Percentiles rank a stretch among this genome's conserved stretches.
phyloP scores from a whole-genome alignment of 441 rosid species.

The Jatropha podagrica region DNA sequence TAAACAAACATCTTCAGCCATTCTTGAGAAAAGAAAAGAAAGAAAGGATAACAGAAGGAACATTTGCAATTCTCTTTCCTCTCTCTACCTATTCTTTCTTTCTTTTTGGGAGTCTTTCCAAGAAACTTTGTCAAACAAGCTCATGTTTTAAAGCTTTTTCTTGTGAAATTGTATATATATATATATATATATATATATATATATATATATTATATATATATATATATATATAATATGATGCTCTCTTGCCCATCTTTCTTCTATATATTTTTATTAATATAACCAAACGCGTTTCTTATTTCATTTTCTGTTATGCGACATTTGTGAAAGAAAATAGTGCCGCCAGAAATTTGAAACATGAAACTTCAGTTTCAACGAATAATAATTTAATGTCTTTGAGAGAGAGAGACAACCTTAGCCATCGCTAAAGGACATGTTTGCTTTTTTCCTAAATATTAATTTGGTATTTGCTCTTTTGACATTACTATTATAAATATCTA shows the following conservation, averaged over 20 bases:
- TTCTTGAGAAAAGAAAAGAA: not conserved
- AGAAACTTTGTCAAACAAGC: not conserved
- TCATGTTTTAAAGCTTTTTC: not conserved
- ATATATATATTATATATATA: no score
- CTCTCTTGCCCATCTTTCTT: not conserved
- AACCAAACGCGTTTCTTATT: not conserved
- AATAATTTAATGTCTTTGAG: not conserved
- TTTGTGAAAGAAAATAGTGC: not conserved
- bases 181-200: no score
- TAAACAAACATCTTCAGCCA: constrained; percentile 9
- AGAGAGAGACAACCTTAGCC: not conserved
- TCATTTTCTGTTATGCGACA: not conserved
- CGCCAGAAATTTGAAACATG: not conserved
- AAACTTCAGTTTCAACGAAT: not conserved
- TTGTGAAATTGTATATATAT: not conserved
- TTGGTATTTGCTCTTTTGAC: not conserved
- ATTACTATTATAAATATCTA: no score
- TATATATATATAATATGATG: not conserved
- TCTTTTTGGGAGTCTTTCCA: not conserved
- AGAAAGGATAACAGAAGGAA: not conserved
- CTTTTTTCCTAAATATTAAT: not conserved
- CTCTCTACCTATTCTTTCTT: not conserved
- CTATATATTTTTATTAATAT: not conserved
- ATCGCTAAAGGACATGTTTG: not conserved
- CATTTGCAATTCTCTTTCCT: not conserved